A percentile compares a stretch with the other conserved stretches of the same genome.
phyloP scores from a whole-genome alignment of 1,284 basidiomycete genomes.

The Pterulicium gracile region DNA sequence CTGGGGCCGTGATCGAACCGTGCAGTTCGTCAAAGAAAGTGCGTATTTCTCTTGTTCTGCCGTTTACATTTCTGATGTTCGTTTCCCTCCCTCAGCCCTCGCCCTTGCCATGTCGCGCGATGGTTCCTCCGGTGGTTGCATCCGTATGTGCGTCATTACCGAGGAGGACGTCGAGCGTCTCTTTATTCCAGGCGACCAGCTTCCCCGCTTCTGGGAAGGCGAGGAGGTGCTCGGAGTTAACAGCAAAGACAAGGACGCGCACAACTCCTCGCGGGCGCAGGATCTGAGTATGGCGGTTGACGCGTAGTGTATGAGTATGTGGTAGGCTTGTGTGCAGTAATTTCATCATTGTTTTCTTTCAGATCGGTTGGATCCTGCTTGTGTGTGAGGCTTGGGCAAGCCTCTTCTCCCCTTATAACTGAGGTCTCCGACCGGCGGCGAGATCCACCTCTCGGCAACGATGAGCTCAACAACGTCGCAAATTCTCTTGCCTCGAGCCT shows the following conservation, averaged over 20 bases:
- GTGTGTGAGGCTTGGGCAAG: too few species aligned
- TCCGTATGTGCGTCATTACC: conserved; percentile 95
- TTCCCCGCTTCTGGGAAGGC: conserved; percentile 83
- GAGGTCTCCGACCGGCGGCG: too few species aligned
- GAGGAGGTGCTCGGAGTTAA: conserved; percentile 49
- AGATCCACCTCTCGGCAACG: too few species aligned
- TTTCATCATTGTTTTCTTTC: too few species aligned
- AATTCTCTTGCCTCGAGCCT: too few species aligned
- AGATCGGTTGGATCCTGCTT: too few species aligned
- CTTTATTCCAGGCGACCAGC: conserved; percentile 90
- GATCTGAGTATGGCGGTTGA: background rate
- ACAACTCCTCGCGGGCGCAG: conserved; percentile 20
- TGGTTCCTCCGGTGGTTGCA: conserved; percentile 95
- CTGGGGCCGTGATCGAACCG: conserved; percentile 86
- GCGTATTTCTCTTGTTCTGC: conserved; percentile 23
- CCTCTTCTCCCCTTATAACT: too few species aligned
- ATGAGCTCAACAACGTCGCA: too few species aligned
- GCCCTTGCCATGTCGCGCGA: conserved; percentile 96
- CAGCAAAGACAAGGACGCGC: conserved; percentile 22
- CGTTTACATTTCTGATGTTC: conserved; percentile 5
- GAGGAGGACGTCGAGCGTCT: conserved; percentile 85
- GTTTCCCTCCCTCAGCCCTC: conserved; percentile 75
- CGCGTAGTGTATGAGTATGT: too few species aligned
- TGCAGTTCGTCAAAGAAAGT: conserved; percentile 97
- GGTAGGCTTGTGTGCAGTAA: too few species aligned